phyloP scores from a whole-genome alignment of 164 flowering plant species.

The Amborella trichopoda region DNA sequence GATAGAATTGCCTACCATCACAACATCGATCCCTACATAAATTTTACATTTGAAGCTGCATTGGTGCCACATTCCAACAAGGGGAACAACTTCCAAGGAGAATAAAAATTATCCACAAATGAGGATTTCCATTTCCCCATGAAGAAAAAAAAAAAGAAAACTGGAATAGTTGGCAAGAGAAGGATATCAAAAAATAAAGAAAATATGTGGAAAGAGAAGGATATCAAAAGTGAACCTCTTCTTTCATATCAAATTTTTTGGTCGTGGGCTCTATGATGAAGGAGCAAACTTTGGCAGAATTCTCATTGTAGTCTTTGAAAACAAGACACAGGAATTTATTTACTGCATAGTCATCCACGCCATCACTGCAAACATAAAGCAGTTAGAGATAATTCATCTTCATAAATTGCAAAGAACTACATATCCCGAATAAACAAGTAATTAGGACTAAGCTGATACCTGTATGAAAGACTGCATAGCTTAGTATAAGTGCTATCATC shows the following conservation, averaged over 20 bases:
- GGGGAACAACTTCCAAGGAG: no score
- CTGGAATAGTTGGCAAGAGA: no score
- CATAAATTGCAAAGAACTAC: not conserved
- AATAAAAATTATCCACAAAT: no score
- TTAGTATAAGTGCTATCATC: slow-evolving; percentile 64
- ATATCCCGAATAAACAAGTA: no score
- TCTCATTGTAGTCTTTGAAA: slow-evolving; percentile 21
- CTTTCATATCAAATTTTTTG: slow-evolving; percentile 84
- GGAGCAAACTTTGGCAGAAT: slow-evolving; percentile 40
- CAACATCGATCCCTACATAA: no score
- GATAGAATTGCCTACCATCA: no score
- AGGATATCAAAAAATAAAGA: no score
- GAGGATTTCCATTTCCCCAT: no score
- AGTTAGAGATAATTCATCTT: not conserved
- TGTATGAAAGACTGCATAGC: slow-evolving; percentile 72
- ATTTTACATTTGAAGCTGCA: no score
- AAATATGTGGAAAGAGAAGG: not conserved
- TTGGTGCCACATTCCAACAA: no score
- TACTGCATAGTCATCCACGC: slow-evolving; percentile 79
- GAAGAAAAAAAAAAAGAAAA: no score
- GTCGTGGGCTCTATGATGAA: slow-evolving; percentile 65
- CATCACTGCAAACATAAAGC: slow-evolving; percentile 55
- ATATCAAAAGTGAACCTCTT: slow-evolving; percentile 51
- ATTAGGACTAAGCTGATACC: slow-evolving; percentile 31
- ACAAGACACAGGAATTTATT: slow-evolving; percentile 62